These are phyloP conservation scores for Leccinum disarticulatum DNA, from an alignment of 768 basidiomycete genomes.

Conservation along the genomic window DNA sequence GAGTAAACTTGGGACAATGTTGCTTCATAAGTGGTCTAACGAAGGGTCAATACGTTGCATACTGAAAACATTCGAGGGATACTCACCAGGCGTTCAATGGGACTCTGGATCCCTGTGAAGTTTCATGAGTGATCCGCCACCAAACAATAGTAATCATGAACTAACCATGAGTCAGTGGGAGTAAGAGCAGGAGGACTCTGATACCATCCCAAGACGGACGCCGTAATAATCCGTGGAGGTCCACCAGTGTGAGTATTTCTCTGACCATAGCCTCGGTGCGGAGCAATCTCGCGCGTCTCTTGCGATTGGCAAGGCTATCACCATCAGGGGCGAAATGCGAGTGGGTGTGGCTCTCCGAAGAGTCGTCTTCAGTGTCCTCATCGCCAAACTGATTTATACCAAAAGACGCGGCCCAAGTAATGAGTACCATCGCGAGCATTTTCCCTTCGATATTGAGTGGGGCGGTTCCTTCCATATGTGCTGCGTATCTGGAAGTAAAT, in stretches of 20 bases:
- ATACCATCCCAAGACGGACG: constrained; percentile 88
- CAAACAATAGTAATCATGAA: background rate
- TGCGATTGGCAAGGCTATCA: constrained; percentile 34
- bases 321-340: constrained; percentile 18
- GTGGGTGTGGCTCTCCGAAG: constrained; percentile 5
- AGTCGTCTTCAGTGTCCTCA: constrained; percentile 22
- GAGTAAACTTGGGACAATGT: constrained; percentile 80
- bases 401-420: constrained; percentile 88
- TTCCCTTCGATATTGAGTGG: constrained; percentile 70
- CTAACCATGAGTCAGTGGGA: constrained; percentile 84
- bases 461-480: constrained; percentile 60
- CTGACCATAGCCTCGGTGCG: constrained; percentile 67
- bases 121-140: constrained; percentile 8
- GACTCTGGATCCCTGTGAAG: constrained; percentile 26
- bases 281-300: constrained; percentile 48
- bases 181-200: constrained; percentile 69
- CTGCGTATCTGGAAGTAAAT: constrained; percentile 70
- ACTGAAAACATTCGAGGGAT: background rate
- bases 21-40: constrained; percentile 71
- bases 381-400: constrained; percentile 80
- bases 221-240: constrained; percentile 74
- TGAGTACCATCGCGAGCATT: constrained; percentile 76
- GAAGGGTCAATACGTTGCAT: constrained; percentile 9
- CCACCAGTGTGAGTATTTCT: constrained; percentile 78
- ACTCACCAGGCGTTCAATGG: constrained; percentile 27